Evolutionary conservation across 768 basidiomycete genomes (phyloP).

Genomic region (Mycena pura): DNA sequence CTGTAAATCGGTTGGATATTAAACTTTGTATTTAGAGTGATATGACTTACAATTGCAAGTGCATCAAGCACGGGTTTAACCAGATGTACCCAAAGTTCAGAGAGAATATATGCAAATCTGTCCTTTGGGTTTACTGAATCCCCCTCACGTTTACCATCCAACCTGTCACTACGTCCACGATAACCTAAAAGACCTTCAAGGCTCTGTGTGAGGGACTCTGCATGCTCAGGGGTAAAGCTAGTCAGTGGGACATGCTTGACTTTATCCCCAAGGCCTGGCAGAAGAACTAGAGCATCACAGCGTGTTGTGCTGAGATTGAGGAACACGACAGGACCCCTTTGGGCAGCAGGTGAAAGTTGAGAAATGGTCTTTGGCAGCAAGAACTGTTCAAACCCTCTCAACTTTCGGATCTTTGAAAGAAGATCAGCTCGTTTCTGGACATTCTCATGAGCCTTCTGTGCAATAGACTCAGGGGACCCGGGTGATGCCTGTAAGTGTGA

Average conservation of each 20-base stretch:
- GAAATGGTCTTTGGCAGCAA: constrained; percentile 30
- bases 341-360: constrained; percentile 27
- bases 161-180: not conserved
- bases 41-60: not conserved
- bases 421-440: not conserved
- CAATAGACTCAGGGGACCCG: not conserved
- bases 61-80: constrained; percentile 30
- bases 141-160: not conserved
- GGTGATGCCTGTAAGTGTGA: not conserved
- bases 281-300: not conserved
- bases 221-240: not conserved
- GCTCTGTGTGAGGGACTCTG: not conserved
- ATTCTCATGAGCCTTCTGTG: not conserved
- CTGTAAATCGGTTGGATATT: not conserved
- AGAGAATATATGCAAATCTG: not conserved
- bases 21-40: not conserved
- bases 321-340: constrained; percentile 42
- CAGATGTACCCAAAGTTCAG: constrained; percentile 27
- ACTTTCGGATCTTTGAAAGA: not conserved
- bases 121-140: not conserved
- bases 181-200: not conserved
- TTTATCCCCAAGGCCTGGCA: not conserved
- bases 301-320: not conserved
- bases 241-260: not conserved
- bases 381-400: constrained; percentile 40